phyloP scores from a whole-genome alignment of 208 protist species.

The Crithidia sp. region DNA sequence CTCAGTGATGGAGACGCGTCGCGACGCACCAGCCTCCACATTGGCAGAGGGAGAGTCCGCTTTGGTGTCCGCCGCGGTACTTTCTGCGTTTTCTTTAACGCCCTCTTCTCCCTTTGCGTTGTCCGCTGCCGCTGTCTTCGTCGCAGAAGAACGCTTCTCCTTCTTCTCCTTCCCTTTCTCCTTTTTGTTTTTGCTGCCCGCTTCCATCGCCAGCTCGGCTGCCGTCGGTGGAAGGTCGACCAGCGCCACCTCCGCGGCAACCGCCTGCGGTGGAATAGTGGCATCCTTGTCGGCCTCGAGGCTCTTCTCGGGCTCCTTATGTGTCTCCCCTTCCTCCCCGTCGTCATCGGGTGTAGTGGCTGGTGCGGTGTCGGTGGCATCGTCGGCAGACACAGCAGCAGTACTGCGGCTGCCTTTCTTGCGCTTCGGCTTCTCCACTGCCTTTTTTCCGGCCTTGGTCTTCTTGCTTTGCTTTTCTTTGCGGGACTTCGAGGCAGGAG shows the following conservation, averaged over 20 bases:
- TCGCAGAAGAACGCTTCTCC: background rate
- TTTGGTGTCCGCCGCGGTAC: background rate
- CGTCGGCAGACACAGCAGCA: background rate
- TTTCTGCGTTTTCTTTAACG: background rate
- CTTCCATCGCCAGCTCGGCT: constrained; percentile 32
- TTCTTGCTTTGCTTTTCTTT: background rate
- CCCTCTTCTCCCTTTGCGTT: background rate
- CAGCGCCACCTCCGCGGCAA: constrained; percentile 8
- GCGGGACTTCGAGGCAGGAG: too few species aligned
- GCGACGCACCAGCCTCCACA: background rate
- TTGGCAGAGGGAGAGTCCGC: background rate
- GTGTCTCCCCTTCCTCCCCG: background rate
- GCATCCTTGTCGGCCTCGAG: background rate
- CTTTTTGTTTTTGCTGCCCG: constrained; percentile 7
- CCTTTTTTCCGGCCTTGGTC: background rate
- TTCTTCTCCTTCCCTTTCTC: background rate
- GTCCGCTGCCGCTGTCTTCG: background rate
- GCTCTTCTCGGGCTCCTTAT: background rate
- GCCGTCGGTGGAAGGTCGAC: constrained; percentile 19
- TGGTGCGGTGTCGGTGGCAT: background rate
- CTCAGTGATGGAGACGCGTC: constrained; percentile 23
- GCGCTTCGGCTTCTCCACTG: constrained; percentile 12
- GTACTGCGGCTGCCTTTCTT: constrained; percentile 7
- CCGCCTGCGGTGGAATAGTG: background rate
- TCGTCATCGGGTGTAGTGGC: background rate